A percentile compares a stretch with the other conserved stretches of the same genome.
These are phyloP conservation scores for Seminavis robusta DNA, from an alignment of 108 stramenopile species.

Conservation along the genomic window DNA sequence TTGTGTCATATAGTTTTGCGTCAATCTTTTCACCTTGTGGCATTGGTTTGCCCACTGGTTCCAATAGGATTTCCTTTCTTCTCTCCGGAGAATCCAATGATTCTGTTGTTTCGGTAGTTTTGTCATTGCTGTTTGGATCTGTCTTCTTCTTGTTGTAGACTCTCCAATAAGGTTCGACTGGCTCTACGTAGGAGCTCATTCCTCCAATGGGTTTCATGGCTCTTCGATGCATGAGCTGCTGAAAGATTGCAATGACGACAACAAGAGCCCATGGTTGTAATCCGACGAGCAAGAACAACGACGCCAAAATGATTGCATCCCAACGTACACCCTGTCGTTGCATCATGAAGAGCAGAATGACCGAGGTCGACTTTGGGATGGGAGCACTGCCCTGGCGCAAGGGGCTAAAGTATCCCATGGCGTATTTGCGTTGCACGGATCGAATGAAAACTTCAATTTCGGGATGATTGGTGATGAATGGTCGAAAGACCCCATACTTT, in stretches of 20 bases:
- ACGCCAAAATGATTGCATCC: conserved; percentile 54
- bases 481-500: conserved; percentile 80
- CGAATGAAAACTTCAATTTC: conserved; percentile 59
- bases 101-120: conserved; percentile 12
- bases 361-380: conserved; percentile 50
- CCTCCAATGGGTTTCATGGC: conserved; percentile 35
- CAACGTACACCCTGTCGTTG: conserved; percentile 55
- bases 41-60: conserved; percentile 59
- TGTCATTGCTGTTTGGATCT: neutral
- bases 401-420: conserved; percentile 65
- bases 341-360: conserved; percentile 85
- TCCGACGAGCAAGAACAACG: conserved; percentile 74
- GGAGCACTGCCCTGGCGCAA: conserved; percentile 57
- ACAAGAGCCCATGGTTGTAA: conserved; percentile 89
- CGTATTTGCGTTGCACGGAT: conserved; percentile 65
- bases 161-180: conserved; percentile 33
- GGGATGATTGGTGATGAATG: conserved; percentile 76
- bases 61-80: conserved; percentile 46
- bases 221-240: conserved; percentile 40
- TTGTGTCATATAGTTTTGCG: conserved; percentile 60
- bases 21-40: conserved; percentile 41
- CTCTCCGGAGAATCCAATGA: too few species aligned
- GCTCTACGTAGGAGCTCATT: conserved; percentile 34
- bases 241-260: conserved; percentile 47
- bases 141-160: neutral